A percentile compares a stretch with the other conserved stretches of the same genome.
Evolutionary conservation across 148 eudicot species (phyloP).

Genomic region (Camellia lanceoleosa): DNA sequence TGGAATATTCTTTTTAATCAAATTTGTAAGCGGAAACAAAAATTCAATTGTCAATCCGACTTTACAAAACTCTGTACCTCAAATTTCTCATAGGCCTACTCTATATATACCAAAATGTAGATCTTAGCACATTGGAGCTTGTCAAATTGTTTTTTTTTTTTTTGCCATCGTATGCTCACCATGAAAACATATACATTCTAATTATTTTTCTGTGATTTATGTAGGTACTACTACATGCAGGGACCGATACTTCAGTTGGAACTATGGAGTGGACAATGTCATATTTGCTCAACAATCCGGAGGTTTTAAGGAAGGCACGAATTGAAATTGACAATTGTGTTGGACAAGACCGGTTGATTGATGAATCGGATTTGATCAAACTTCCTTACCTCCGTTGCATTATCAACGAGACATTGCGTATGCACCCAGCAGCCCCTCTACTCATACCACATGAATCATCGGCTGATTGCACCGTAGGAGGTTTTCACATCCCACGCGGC

Average conservation of each 20-base stretch:
- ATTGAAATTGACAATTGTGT: constrained; percentile 28
- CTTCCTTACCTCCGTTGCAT: constrained; percentile 35
- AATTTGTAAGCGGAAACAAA: too few species aligned
- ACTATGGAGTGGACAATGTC: constrained; percentile 41
- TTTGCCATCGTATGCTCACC: too few species aligned
- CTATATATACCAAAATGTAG: too few species aligned
- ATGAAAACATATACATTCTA: too few species aligned
- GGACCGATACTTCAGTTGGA: constrained; percentile 32
- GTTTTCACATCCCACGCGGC: constrained; percentile 29
- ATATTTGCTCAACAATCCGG: constrained; percentile 27
- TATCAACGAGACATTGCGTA: constrained; percentile 33
- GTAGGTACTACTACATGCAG: constrained; percentile 32
- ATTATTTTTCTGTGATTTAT: too few species aligned
- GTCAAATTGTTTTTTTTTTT: too few species aligned
- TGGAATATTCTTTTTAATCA: too few species aligned
- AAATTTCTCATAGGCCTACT: too few species aligned
- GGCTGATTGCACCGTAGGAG: constrained; percentile 26
- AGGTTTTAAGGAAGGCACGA: constrained; percentile 25
- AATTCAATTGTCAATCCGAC: too few species aligned
- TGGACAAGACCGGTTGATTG: constrained; percentile 23
- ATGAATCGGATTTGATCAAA: constrained; percentile 28
- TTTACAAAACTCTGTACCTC: too few species aligned
- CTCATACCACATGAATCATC: constrained; percentile 45
- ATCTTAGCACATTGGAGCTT: too few species aligned
- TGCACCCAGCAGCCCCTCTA: constrained; percentile 33